phyloP scores from a whole-genome alignment of 495 filamentous ascomycete species.

The Penicillium subrubescens region DNA sequence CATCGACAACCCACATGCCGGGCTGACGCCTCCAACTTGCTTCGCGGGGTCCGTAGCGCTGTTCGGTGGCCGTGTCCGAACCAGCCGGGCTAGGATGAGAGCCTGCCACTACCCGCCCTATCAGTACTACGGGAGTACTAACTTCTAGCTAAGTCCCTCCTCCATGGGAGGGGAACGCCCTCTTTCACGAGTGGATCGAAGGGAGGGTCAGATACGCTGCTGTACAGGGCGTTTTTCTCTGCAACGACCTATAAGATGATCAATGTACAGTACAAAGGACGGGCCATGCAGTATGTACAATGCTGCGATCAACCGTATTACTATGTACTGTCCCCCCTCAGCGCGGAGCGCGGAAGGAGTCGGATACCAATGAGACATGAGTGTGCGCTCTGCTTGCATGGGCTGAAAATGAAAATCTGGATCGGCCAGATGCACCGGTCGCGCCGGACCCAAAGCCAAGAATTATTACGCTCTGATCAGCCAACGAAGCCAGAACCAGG shows the following conservation, averaged over 20 bases:
- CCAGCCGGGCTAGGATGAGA: slow-evolving; percentile 22
- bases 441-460: slow-evolving; percentile 1
- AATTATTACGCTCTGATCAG: slow-evolving; percentile 2
- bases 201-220: slow-evolving; percentile 15
- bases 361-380: slow-evolving; percentile 19
- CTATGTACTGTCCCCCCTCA: neutral
- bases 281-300: neutral
- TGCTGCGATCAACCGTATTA: neutral
- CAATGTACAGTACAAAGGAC: slow-evolving; percentile 11
- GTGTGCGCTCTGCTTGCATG: neutral
- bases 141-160: neutral
- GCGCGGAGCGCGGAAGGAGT: slow-evolving; percentile 26
- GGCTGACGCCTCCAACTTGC: neutral
- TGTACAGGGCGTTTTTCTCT: slow-evolving; percentile 22
- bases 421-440: neutral
- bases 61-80: slow-evolving; percentile 26
- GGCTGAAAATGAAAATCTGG: slow-evolving; percentile 7
- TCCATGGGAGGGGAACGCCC: neutral
- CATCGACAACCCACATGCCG: neutral
- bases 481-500: slow-evolving; percentile 5
- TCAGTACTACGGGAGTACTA: slow-evolving; percentile 1
- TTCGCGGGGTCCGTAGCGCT: slow-evolving; percentile 2
- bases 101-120: slow-evolving; percentile 1
- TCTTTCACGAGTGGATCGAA: slow-evolving; percentile 17
- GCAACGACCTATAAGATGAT: slow-evolving; percentile 30